These are phyloP conservation scores for Paraphaeosphaeria minitans DNA, from an alignment of 2,329 filamentous ascomycete species.

Conservation along the genomic window DNA sequence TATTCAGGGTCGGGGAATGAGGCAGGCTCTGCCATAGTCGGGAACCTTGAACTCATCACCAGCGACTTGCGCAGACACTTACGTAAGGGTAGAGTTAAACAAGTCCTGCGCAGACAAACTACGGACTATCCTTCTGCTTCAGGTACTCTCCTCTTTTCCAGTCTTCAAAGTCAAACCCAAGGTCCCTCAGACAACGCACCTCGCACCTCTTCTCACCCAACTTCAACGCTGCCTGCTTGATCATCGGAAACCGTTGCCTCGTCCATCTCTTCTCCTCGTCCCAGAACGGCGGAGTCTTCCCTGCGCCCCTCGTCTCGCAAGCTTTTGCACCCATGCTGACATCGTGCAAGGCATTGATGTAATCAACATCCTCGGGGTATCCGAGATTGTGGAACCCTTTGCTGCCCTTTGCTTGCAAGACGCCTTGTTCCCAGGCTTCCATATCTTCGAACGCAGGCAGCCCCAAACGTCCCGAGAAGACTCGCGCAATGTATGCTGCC, in stretches of 20 bases:
- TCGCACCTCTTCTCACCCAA: constrained; percentile 1
- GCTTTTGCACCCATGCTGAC: background rate
- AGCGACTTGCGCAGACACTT: background rate
- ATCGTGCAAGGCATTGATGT: constrained; percentile 4
- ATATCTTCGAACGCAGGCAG: constrained; percentile 69
- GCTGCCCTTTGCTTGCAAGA: background rate
- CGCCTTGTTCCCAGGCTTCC: constrained; percentile 65
- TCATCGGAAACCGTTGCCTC: constrained; percentile 5
- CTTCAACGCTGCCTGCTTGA: constrained; percentile 2
- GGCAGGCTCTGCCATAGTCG: constrained; percentile 30
- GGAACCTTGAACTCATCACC: constrained; percentile 33
- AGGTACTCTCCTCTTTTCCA: background rate
- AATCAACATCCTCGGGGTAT: background rate
- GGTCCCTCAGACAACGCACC: background rate
- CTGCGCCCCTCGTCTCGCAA: background rate
- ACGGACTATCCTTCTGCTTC: background rate
- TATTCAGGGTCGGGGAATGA: constrained; percentile 38
- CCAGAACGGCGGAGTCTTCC: constrained; percentile 5
- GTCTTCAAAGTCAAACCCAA: constrained; percentile 3
- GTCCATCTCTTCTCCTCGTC: constrained; percentile 1
- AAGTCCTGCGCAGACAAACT: background rate
- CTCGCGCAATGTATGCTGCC: constrained; percentile 71
- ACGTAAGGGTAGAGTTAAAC: background rate
- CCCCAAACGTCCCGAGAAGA: constrained; percentile 70
- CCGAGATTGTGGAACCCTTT: constrained; percentile 1